Base-by-base conservation (phyloP, 2,329 filamentous ascomycete species). In the Diaporthe eres region DNA sequence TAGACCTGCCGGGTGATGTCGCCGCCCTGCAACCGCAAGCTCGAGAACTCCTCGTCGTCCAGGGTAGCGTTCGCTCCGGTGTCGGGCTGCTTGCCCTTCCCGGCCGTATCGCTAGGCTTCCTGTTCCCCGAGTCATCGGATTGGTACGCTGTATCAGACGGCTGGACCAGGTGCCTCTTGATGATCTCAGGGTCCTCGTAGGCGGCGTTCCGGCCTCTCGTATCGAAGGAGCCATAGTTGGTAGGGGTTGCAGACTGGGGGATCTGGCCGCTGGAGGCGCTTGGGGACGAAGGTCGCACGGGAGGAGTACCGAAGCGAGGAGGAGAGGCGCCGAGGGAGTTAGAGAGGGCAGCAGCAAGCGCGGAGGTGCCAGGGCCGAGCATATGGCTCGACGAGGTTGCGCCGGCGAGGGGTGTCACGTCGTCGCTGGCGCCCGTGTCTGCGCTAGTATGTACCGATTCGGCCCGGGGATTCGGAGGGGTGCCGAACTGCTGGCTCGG, bases 1-100 rank as follows among this genome's bases (percentile, higher is more conserved):
- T 99, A 99, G 80, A 99, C 98, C 73, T 96, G 95, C 77, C 97
- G 90, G 34, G 96, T 98, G 75, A 98, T 94, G 83, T 99, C 97
- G 78, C 97, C 97, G 76, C 97, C 97, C 83, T 98, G 97, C 63
- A 99, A 87, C 82, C 93, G 93, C 82, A 99, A 85, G 85, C 97
- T 98, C 42, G 96, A 98, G 83, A 99, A 99, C 81, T 98, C 95
- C 76, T 97, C 94, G 8, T 93, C 91, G 77, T 91, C 89, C 79
- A 80, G 85, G 81, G 78, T 77, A 10, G 82, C 83, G 65, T 39
- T 70, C 57, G 80, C 79, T n/a, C 80, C 80, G 31, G 86, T 85
- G 34, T 83, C 87, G 2, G 85, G 82, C 77, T 90, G 89, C 81
- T 92, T 92, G 34, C 90, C 90, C 80, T 91, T 91, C 12, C 55